These are phyloP conservation scores for Antrodiella citrinella DNA, from an alignment of 768 basidiomycete genomes.

Conservation along the genomic window DNA sequence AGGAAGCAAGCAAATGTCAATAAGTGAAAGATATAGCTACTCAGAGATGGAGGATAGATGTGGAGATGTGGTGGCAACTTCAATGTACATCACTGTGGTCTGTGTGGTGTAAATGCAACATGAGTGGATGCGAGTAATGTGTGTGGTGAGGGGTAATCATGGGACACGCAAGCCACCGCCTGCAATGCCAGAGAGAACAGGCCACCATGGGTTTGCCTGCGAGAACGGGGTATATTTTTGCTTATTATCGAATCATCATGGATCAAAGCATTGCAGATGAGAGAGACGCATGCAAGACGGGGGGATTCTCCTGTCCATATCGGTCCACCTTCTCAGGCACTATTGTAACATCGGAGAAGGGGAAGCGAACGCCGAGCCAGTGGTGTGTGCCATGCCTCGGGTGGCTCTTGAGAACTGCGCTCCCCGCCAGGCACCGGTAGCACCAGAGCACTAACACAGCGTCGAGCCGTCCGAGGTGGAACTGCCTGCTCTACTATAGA, in stretches of 20 bases:
- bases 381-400: background rate
- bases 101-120: background rate
- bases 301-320: background rate
- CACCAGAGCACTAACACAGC: constrained; percentile 5
- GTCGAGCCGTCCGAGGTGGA: constrained; percentile 7
- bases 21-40: background rate
- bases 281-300: background rate
- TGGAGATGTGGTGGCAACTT: background rate
- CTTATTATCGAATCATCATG: background rate
- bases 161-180: background rate
- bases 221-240: background rate
- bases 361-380: background rate
- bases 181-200: background rate
- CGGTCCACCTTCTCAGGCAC: background rate
- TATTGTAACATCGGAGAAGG: background rate
- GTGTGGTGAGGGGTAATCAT: background rate
- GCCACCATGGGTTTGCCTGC: background rate
- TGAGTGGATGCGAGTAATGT: background rate
- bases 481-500: constrained; percentile 5
- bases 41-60: background rate
- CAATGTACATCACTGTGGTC: background rate
- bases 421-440: constrained; percentile 6
- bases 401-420: background rate
- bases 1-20: background rate
- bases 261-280: background rate